Evolutionary conservation across 495 filamentous ascomycete species (phyloP).

Genomic region (Penicillium macrosclerotiorum): DNA sequence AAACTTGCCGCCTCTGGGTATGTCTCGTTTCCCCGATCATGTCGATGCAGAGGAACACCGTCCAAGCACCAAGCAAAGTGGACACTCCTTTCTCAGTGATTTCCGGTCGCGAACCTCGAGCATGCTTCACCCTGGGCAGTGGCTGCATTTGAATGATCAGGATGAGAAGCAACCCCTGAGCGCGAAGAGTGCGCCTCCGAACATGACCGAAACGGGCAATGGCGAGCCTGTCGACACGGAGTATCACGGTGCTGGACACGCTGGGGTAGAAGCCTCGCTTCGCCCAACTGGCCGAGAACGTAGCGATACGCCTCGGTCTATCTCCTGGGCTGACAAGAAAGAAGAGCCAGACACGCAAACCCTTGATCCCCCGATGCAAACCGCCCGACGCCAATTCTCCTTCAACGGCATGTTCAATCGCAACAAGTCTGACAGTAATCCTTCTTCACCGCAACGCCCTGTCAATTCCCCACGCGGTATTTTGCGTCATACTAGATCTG

Average conservation of each 20-base stretch:
- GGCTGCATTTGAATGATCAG: constrained; percentile 32
- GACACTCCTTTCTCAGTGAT: constrained; percentile 53
- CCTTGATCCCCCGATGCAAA: constrained; percentile 17
- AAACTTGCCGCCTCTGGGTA: constrained; percentile 79
- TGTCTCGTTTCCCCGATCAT: constrained; percentile 76
- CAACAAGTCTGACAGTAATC: constrained; percentile 35
- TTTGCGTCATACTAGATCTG: constrained; percentile 50
- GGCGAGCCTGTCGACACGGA: constrained; percentile 47
- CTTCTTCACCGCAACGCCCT: constrained; percentile 23
- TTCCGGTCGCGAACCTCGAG: constrained; percentile 52
- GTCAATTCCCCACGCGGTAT: constrained; percentile 30
- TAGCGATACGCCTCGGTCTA: constrained; percentile 35
- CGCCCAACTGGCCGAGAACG: constrained; percentile 23
- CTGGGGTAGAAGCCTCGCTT: constrained; percentile 18
- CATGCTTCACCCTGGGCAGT: constrained; percentile 30
- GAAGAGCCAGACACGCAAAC: too few relatives aligned
- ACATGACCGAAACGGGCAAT: constrained; percentile 23
- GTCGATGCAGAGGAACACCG: constrained; percentile 42
- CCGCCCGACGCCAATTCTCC: constrained; percentile 76
- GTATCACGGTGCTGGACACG: constrained; percentile 27
- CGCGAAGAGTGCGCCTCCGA: not conserved
- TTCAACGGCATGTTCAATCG: constrained; percentile 79
- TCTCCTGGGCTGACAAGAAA: constrained; percentile 30
- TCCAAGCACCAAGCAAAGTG: constrained; percentile 32
- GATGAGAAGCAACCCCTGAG: constrained; percentile 22